Percentiles rank a stretch among this genome's conserved stretches.
phyloP scores from a whole-genome alignment of 441 rosid genomes.

The Erodium texanum region DNA sequence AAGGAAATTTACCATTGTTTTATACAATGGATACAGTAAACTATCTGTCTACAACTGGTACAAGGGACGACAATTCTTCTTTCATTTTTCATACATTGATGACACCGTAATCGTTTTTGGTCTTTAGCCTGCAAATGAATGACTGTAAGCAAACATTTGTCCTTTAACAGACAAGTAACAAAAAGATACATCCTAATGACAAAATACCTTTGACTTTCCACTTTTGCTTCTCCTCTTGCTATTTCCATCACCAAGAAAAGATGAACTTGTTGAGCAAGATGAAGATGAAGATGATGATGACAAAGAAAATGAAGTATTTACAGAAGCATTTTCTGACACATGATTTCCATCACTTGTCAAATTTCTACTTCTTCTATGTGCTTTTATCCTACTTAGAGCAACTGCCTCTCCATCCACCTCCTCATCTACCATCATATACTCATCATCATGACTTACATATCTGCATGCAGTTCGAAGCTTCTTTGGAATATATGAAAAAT shows the following conservation, averaged over 20 bases:
- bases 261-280: slow-evolving; percentile 18
- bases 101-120: slow-evolving; percentile 39
- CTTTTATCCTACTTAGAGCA: slow-evolving; percentile 21
- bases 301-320: background rate
- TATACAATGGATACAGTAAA: slow-evolving; percentile 64
- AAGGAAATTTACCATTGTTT: slow-evolving; percentile 45
- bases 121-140: slow-evolving; percentile 18
- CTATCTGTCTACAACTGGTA: slow-evolving; percentile 37
- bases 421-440: slow-evolving; percentile 6
- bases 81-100: slow-evolving; percentile 63
- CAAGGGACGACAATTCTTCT: slow-evolving; percentile 59
- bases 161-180: slow-evolving; percentile 9
- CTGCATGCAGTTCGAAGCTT: slow-evolving; percentile 18
- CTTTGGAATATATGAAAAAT: slow-evolving; percentile 14
- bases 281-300: slow-evolving; percentile 5
- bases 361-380: slow-evolving; percentile 9
- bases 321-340: background rate
- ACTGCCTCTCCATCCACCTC: slow-evolving; percentile 14
- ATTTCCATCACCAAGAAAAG: background rate
- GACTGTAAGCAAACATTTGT: background rate
- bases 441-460: slow-evolving; percentile 9
- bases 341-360: background rate
- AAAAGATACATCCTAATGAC: background rate
- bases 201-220: slow-evolving; percentile 30
- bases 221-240: slow-evolving; percentile 11